Percentiles rank a stretch among this genome's conserved stretches.
Evolutionary conservation across 768 basidiomycete genomes (phyloP).

Genomic region (Leucocoprinus birnbaumii): DNA sequence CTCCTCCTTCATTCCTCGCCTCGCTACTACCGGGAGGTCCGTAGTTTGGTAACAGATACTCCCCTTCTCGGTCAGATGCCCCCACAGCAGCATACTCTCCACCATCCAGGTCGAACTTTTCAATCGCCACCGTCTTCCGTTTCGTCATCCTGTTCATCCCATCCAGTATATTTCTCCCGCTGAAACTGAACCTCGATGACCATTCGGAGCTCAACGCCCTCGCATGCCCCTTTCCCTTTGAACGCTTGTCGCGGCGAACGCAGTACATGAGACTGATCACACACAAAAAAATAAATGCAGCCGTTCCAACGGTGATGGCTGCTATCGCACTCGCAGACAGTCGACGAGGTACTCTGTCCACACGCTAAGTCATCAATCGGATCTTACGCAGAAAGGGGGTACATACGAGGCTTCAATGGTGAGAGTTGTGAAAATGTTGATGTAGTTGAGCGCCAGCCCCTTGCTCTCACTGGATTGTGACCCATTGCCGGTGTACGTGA

Average conservation of each 20-base stretch:
- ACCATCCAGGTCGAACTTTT: constrained; percentile 2
- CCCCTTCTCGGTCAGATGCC: not conserved
- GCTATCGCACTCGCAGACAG: not conserved
- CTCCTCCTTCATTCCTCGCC: not conserved
- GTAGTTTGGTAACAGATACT: not conserved
- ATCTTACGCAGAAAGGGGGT: not conserved
- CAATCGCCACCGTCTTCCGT: not conserved
- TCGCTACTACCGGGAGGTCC: not conserved
- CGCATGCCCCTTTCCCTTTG: not conserved
- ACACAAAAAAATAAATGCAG: not conserved
- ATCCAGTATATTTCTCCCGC: too few relatives aligned
- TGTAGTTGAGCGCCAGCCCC: constrained; percentile 27
- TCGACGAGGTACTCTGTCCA: not conserved
- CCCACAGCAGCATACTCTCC: not conserved
- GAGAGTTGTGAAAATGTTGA: constrained; percentile 23
- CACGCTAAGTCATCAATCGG: too few relatives aligned
- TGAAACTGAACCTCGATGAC: too few relatives aligned
- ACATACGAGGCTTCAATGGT: constrained; percentile 20
- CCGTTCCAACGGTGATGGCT: constrained; percentile 5
- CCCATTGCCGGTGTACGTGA: constrained; percentile 11
- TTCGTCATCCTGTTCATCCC: not conserved
- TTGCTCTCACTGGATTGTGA: constrained; percentile 9
- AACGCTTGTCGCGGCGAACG: not conserved
- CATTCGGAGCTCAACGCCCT: not conserved
- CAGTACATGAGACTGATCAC: not conserved